Evolutionary conservation across 2,329 filamentous ascomycete genomes (phyloP).

Genomic region (Hypoxylon rubiginosum): DNA sequence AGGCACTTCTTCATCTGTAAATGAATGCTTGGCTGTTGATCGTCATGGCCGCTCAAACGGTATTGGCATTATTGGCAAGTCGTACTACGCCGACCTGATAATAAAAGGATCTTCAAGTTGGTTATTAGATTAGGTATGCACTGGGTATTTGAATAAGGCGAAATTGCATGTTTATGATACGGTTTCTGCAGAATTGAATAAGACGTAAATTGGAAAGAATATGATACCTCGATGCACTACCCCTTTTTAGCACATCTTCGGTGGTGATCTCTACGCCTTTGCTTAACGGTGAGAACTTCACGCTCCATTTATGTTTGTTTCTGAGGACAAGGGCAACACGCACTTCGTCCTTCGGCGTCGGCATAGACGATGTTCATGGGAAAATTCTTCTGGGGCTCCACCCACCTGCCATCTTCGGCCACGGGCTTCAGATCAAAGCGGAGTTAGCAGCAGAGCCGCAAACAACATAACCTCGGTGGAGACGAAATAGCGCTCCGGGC

Average conservation of each 20-base stretch:
- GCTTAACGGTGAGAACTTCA: slow-evolving; percentile 13
- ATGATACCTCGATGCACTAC: not conserved
- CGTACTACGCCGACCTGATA: no score
- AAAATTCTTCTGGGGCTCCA: slow-evolving; percentile 30
- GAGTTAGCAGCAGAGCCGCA: slow-evolving; percentile 33
- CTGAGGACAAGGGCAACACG: slow-evolving; percentile 15
- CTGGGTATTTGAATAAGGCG: no score
- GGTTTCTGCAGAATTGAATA: no score
- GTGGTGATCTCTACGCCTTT: slow-evolving; percentile 16
- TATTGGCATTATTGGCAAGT: no score
- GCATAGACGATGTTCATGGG: slow-evolving; percentile 38
- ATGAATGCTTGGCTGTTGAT: no score
- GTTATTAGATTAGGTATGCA: no score
- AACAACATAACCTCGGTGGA: slow-evolving; percentile 36
- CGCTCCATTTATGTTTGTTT: slow-evolving; percentile 6
- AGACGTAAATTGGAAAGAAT: not conserved
- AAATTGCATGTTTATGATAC: no score
- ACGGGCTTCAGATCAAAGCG: slow-evolving; percentile 33
- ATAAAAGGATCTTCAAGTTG: no score
- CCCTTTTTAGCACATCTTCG: slow-evolving; percentile 10
- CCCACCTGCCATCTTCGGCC: slow-evolving; percentile 20
- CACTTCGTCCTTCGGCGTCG: slow-evolving; percentile 17
- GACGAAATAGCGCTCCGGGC: slow-evolving; percentile 38
- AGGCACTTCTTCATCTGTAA: no score
- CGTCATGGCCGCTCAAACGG: no score